phyloP scores from a whole-genome alignment of 2,329 filamentous ascomycete species.

The Sporothrix globosa region DNA sequence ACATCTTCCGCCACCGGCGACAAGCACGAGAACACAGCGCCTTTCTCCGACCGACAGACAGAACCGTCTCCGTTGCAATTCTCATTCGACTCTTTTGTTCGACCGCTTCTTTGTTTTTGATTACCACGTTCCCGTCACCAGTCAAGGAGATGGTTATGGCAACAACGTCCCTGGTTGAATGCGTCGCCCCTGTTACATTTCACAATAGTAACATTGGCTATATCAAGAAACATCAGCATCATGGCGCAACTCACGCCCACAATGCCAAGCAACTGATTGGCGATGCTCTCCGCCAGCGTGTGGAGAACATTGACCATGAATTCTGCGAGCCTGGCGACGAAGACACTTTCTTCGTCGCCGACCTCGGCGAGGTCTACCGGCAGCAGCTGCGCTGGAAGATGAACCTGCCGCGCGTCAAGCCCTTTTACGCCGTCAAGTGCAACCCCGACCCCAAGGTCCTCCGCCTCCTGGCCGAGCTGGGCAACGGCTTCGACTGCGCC shows the following conservation, averaged over 20 bases:
- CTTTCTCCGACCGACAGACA: slow-evolving; percentile 8
- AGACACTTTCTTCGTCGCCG: slow-evolving; percentile 97
- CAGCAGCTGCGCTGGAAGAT: slow-evolving; percentile 98
- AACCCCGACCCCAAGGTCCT: slow-evolving; percentile 92
- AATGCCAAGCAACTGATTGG: slow-evolving; percentile 80
- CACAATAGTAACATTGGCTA: slow-evolving; percentile 52
- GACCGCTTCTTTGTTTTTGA: background rate
- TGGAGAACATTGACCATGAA: slow-evolving; percentile 82
- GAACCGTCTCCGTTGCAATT: background rate
- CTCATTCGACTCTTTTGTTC: background rate
- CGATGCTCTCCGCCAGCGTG: slow-evolving; percentile 81
- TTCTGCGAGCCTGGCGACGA: slow-evolving; percentile 89
- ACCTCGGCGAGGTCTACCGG: slow-evolving; percentile 97
- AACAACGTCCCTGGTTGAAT: slow-evolving; percentile 59
- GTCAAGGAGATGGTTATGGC: slow-evolving; percentile 66
- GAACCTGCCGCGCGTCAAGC: slow-evolving; percentile 88
- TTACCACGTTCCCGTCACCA: slow-evolving; percentile 23
- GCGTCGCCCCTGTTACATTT: slow-evolving; percentile 56
- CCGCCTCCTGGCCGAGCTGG: slow-evolving; percentile 81
- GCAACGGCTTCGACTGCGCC: slow-evolving; percentile 96
- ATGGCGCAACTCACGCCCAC: slow-evolving; percentile 46
- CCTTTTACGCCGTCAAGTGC: slow-evolving; percentile 99
- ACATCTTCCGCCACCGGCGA: background rate
- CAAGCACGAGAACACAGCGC: background rate
- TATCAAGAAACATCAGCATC: slow-evolving; percentile 50